phyloP scores from a whole-genome alignment of 2,329 filamentous ascomycete genomes.

The Aaosphaeria arxii region DNA sequence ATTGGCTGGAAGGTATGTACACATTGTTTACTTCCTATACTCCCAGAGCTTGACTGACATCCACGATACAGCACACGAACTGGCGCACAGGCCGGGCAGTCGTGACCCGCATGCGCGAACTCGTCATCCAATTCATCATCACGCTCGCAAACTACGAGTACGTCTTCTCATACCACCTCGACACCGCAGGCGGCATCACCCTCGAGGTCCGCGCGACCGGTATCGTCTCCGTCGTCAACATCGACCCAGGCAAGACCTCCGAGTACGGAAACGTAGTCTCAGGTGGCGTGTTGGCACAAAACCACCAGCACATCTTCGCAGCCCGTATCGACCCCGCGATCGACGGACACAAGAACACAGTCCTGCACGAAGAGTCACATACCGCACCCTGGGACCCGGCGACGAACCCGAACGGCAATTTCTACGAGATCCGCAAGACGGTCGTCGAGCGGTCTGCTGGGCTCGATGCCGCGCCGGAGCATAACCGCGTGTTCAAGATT shows the following conservation, averaged over 20 bases:
- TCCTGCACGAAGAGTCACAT: constrained; percentile 55
- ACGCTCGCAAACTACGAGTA: constrained; percentile 72
- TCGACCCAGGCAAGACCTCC: constrained; percentile 54
- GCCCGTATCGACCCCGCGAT: constrained; percentile 60
- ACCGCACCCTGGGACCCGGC: constrained; percentile 48
- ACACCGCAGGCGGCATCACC: constrained; percentile 60
- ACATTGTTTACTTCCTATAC: not conserved
- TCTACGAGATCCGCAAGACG: constrained; percentile 54
- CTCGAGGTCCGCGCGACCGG: constrained; percentile 65
- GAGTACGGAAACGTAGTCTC: constrained; percentile 62
- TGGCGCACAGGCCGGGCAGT: constrained; percentile 62
- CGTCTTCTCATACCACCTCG: constrained; percentile 63
- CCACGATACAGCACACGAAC: constrained; percentile 55
- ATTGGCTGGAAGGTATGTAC: constrained; percentile 60
- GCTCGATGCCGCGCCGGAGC: constrained; percentile 52
- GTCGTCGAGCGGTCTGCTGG: constrained; percentile 46
- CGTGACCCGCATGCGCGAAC: constrained; percentile 59
- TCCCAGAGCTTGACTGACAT: not conserved
- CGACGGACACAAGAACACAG: constrained; percentile 54
- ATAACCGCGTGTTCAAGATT: constrained; percentile 57
- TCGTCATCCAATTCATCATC: constrained; percentile 66
- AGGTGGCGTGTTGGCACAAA: constrained; percentile 63
- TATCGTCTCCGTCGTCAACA: constrained; percentile 61
- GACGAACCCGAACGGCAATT: constrained; percentile 61
- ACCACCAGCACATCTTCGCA: constrained; percentile 68